Base-by-base conservation (phyloP, 2,329 filamentous ascomycete species). In the Ophiostoma fasciatum region DNA sequence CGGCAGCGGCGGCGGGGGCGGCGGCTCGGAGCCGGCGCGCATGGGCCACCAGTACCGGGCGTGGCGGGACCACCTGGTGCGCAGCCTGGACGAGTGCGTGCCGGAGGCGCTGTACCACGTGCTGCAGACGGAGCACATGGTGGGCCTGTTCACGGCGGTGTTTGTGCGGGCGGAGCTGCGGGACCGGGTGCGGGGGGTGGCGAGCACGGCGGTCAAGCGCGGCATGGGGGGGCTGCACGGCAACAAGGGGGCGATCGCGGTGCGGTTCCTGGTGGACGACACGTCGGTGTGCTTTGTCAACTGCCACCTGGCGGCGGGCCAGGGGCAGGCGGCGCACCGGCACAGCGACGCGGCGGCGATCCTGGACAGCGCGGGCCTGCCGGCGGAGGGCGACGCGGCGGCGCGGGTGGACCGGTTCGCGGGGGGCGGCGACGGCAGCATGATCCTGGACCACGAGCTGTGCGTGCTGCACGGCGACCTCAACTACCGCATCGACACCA, bases 1-100 rank as follows among this genome's bases (percentile, higher is more conserved):
- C 23, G 10, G 23, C 23, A 13, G 10, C 20, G 6, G 10, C 6
- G 20, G 10, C 23, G 23, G 23, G 4, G 11, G 23, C 23, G 23
- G 23, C 23, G 74, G 78, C 10, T 74, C 79, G 1, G 80, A 84
- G 34, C 78, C 82, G 48, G 85, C 94, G 54, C 74, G 87, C 47
- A 96, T 96, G 83, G 92, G 84, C 56, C 87, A 92, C 47, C 87
- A 94, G 51, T 98, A 98, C 55, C 82, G 90, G 44, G 84, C 92
- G 42, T 98, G 90, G 90, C 74, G 84, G 50, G 85, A 96, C 53
- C 87, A 93, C 53, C 64, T 98, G 21, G 76, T 81, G 28, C 74
- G 82, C 40, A 76, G 75, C 35, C 64, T 98, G 27, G 83, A 94
- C 50, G 83, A 93, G 46, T 77, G 78, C 49, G 82, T 90, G 71